A percentile compares a stretch with the other conserved stretches of the same genome.
phyloP scores from a whole-genome alignment of 148 eudicot species.

The Simmondsia chinensis region DNA sequence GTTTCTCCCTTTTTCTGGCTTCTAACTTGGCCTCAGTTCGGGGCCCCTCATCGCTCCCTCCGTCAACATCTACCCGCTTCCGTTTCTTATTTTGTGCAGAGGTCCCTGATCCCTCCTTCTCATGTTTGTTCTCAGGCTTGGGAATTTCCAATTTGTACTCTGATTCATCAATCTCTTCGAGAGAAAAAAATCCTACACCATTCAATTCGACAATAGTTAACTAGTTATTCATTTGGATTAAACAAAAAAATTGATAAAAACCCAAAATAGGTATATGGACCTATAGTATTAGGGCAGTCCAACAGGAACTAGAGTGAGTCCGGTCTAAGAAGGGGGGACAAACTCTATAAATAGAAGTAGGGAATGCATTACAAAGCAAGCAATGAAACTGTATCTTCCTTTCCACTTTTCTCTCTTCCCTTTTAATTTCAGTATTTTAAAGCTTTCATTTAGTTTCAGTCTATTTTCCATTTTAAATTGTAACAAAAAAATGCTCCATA shows the following conservation, averaged over 20 bases:
- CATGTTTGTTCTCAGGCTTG: constrained; percentile 12
- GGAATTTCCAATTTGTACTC: constrained; percentile 45
- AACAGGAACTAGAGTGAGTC: too few species aligned
- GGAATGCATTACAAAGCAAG: too few species aligned
- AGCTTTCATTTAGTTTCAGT: too few species aligned
- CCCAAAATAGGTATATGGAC: neutral
- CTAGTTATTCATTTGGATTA: too few species aligned
- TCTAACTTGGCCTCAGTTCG: constrained; percentile 15
- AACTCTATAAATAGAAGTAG: too few species aligned
- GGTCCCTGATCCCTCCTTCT: constrained; percentile 13
- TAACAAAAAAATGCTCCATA: too few species aligned
- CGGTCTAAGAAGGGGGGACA: too few species aligned
- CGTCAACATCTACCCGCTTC: constrained; percentile 18
- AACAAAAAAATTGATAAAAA: neutral
- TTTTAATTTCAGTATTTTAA: too few species aligned
- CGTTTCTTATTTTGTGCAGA: constrained; percentile 27
- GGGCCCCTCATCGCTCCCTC: constrained; percentile 9
- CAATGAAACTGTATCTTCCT: too few species aligned
- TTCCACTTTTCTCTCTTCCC: too few species aligned
- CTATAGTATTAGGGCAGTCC: too few species aligned
- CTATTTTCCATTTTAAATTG: too few species aligned
- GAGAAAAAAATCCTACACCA: constrained; percentile 60
- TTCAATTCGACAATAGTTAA: neutral
- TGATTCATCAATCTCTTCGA: constrained; percentile 89
- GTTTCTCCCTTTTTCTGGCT: constrained; percentile 21